These are phyloP conservation scores for Penicillium freii DNA, from an alignment of 2,329 filamentous ascomycete species.

Conservation along the genomic window DNA sequence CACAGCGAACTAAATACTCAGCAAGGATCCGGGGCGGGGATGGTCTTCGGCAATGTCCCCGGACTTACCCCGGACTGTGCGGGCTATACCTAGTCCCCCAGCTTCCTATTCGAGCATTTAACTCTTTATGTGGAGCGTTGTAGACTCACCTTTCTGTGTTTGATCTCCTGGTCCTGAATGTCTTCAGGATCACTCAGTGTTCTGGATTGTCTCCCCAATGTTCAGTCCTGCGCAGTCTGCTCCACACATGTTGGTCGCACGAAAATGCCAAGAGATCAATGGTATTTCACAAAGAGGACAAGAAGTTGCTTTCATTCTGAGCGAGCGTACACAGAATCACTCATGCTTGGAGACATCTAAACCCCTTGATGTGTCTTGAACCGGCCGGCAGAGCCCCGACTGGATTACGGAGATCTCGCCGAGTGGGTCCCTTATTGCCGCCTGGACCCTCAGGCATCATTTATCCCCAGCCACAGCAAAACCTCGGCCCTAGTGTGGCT, in stretches of 20 bases:
- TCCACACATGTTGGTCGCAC: not conserved
- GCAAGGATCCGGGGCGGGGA: slow-evolving; percentile 4
- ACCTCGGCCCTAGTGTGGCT: slow-evolving; percentile 21
- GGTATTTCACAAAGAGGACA: not conserved
- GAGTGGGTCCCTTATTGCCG: not conserved
- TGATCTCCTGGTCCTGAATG: not conserved
- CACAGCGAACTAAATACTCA: slow-evolving; percentile 23
- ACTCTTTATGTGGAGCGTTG: not conserved
- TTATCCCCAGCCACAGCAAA: not conserved
- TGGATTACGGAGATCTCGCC: slow-evolving; percentile 20
- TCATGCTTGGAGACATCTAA: not conserved
- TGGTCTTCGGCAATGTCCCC: slow-evolving; percentile 18
- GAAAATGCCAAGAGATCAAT: not conserved
- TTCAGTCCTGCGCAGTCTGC: not conserved
- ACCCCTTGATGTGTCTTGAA: not conserved
- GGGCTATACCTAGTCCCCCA: slow-evolving; percentile 5
- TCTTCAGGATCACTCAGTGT: not conserved
- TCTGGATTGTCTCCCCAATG: not conserved
- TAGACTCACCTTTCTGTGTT: no score
- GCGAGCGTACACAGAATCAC: not conserved
- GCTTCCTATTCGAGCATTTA: not conserved
- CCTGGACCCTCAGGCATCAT: not conserved
- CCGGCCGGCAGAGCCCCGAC: slow-evolving; percentile 17
- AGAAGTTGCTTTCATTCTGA: not conserved
- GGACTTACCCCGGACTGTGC: slow-evolving; percentile 21